phyloP scores from a whole-genome alignment of 2,329 filamentous ascomycete species.

The Zalaria sp. region DNA sequence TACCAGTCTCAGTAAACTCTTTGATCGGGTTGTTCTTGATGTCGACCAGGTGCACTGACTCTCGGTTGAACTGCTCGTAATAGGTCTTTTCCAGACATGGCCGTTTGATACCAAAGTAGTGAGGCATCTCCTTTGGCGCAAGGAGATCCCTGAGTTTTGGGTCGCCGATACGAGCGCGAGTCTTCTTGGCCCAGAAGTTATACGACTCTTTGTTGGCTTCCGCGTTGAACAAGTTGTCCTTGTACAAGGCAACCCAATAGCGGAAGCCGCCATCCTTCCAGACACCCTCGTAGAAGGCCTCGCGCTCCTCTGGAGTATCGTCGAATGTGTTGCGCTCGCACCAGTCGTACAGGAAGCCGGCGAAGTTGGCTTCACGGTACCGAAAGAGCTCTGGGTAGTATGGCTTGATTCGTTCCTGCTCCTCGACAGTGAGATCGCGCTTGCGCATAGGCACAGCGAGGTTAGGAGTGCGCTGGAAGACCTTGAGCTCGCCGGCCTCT shows the following conservation, averaged over 20 bases:
- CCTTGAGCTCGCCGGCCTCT: slow-evolving; percentile 37
- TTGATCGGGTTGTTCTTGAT: slow-evolving; percentile 20
- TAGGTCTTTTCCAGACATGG: slow-evolving; percentile 29
- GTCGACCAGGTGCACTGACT: slow-evolving; percentile 29
- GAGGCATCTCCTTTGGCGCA: slow-evolving; percentile 36
- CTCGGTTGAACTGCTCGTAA: slow-evolving; percentile 34
- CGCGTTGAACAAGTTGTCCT: slow-evolving; percentile 32
- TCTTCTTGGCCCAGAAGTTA: slow-evolving; percentile 41
- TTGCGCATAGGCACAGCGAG: slow-evolving; percentile 48
- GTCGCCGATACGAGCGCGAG: slow-evolving; percentile 35
- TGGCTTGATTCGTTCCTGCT: slow-evolving; percentile 33
- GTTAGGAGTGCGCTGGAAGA: slow-evolving; percentile 57
- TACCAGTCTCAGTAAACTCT: slow-evolving; percentile 1
- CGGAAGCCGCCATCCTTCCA: slow-evolving; percentile 38
- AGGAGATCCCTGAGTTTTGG: slow-evolving; percentile 35
- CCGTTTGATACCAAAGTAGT: slow-evolving; percentile 41
- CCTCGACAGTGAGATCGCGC: slow-evolving; percentile 30
- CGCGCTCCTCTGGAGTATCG: slow-evolving; percentile 25
- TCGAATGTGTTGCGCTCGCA: slow-evolving; percentile 38
- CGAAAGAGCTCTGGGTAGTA: slow-evolving; percentile 35
- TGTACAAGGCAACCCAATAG: slow-evolving; percentile 41
- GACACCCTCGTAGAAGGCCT: slow-evolving; percentile 26
- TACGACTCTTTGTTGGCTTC: slow-evolving; percentile 41
- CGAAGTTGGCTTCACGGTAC: slow-evolving; percentile 39
- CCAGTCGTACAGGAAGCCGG: slow-evolving; percentile 45